Conservation (phyloP, 2,329 filamentous ascomycete species). For the Oidium heveae region DNA sequence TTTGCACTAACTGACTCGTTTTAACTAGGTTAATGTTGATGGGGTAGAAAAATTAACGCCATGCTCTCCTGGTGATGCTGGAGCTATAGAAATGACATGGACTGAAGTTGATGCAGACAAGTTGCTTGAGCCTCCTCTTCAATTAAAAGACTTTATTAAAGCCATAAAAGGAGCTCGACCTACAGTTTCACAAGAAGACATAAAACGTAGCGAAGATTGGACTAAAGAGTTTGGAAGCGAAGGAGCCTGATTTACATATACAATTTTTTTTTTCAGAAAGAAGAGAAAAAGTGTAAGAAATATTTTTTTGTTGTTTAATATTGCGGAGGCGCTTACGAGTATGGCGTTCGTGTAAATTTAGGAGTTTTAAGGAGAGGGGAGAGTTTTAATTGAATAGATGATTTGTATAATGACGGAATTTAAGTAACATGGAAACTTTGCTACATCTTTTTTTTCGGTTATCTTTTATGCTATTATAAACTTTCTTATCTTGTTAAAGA, state of each 20-base stretch:
- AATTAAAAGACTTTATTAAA: slow-evolving; percentile 79
- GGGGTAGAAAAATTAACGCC: slow-evolving; percentile 58
- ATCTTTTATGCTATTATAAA: too few relatives aligned
- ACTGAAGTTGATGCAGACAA: slow-evolving; percentile 63
- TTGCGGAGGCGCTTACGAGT: not conserved
- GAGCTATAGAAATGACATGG: slow-evolving; percentile 84
- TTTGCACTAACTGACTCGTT: too few relatives aligned
- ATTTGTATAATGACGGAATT: too few relatives aligned
- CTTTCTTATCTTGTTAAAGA: too few relatives aligned
- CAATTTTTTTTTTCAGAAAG: not conserved
- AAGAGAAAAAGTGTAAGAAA: not conserved
- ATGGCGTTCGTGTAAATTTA: not conserved
- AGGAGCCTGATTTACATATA: slow-evolving; percentile 21
- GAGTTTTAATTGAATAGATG: too few relatives aligned
- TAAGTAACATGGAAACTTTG: too few relatives aligned
- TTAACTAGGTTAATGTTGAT: not conserved
- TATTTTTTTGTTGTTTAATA: not conserved
- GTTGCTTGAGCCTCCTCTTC: slow-evolving; percentile 63
- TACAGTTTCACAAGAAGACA: slow-evolving; percentile 70
- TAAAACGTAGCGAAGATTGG: slow-evolving; percentile 72
- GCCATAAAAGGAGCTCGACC: slow-evolving; percentile 72
- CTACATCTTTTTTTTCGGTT: too few relatives aligned
- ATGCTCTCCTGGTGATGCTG: slow-evolving; percentile 72
- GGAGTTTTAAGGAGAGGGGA: too few relatives aligned
- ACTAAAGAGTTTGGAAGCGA: slow-evolving; percentile 91